Evolutionary conservation across 192 early-diverging fungal species (phyloP), one percentile per base, ranked within the genome.

Genomic region (Gaertneriomyces sp.): DNA sequence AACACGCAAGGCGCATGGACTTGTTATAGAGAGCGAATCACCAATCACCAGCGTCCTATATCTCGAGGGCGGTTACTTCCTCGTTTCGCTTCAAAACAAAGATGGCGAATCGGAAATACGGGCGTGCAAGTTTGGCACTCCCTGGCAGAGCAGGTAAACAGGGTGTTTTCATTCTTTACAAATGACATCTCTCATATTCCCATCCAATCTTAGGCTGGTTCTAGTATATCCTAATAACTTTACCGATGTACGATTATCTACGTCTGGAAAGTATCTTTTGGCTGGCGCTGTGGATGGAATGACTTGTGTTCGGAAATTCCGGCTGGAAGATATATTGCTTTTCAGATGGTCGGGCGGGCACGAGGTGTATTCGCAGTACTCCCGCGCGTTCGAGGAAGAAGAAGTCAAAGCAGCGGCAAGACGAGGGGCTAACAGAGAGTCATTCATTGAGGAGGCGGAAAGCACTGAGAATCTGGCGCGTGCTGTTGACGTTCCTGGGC

Each of bases 21-120:
- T 83, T 33, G 60, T 69, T 3, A 71, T 83, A 41, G 57, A 62
- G 1, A 55, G 45, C 14, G 62, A 63, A 11, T 80, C 74, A 6
- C 64, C 74, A 8, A 58, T 77, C 45, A 74, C 65, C 9, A 44
- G 49, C 39, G 71, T 66, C 20, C 9, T 78, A 20, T 84, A 81
- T 59, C 68, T 86, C 6, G 76, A 69, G 40, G 75, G 73, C 43
- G 83, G 83, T 54, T 84, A 81, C 58, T 82, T 85, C 63, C 41
- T 86, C 0, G 19, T 72, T 16, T 72, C 81, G n/a, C 11, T 86
- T 16, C 51, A 70, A 41, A 85, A 82, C 61, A 71, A 73, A 46
- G 70, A 73, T 46, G 73, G 76, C 8, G 75, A 83, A 44, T 62
- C 59, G 2, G 82, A 86, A 63, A 72, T 86, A 25, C 63, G 85